Evolutionary conservation across 139 green algal species (phyloP), one percentile per base, ranked within the genome.

Genomic region (Micractinium sp.): DNA sequence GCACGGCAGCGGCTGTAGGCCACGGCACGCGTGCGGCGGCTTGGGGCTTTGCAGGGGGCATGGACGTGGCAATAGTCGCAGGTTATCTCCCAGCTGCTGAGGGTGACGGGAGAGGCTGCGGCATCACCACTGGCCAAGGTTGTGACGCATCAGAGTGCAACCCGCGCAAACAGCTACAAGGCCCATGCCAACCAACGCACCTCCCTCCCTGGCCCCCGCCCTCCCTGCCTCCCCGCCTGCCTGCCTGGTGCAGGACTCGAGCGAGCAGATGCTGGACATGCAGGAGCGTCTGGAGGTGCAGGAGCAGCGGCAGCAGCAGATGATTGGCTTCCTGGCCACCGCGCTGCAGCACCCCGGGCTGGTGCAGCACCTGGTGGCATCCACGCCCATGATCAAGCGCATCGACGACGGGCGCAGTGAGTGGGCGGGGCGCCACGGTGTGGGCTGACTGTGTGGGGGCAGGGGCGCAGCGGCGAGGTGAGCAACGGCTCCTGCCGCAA

Each of bases 271-370:
- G 39, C 87, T 89, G 0, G 87, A 93, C 31, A 86, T 98, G 87
- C 85, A 92, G 79, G 67, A 93, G n/a, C 92, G 95, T 31, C 78
- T 98, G 86, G 94, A 97, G 41, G 2, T 71, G 19, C 95, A 93
- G 31, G 95, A 98, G 90, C 78, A 94, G 85, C 93, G 96, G 33
- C 95, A 98, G 93, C 93, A 95, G 87, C 95, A 96, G 35, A 97
- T 98, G 79, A 93, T 98, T 79, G 91, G 88, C 81, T 97, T 98
- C 87, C 94, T 98, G 87, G 93, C 93, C 20, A 93, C 92, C 19
- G 96, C 95, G 18, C 91, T 97, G 74, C 94, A 97, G 82, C 96
- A 98, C 91, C 96, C 96, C 0, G 89, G 92, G 33, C 93, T 98
- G 81, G 90, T 98, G 78, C 92, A 95, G 85, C 92, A 96, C 85